Evolutionary conservation across 2,329 filamentous ascomycete genomes (phyloP).

Genomic region (Fusarium nisikadoi): DNA sequence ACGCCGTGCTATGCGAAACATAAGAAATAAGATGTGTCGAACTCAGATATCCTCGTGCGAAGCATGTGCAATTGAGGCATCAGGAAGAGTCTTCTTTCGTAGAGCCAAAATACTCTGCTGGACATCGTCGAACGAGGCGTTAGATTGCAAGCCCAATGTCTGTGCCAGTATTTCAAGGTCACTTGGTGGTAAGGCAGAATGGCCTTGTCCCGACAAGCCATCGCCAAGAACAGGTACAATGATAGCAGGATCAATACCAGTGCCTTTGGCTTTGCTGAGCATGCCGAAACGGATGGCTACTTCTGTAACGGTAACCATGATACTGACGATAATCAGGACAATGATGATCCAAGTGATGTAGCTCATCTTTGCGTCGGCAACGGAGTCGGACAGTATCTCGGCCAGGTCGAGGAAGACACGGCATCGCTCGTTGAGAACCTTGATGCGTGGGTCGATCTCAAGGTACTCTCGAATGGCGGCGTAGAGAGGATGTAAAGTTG

Average conservation of each 20-base stretch:
- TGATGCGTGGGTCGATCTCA: constrained; percentile 94
- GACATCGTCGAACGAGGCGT: constrained; percentile 52
- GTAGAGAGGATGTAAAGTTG: constrained; percentile 93
- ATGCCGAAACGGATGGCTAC: constrained; percentile 88
- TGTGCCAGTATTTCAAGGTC: constrained; percentile 51
- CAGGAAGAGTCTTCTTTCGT: constrained; percentile 30
- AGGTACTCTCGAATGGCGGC: constrained; percentile 95
- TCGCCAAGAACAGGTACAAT: constrained; percentile 32
- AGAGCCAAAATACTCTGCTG: constrained; percentile 48
- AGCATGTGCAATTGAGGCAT: constrained; percentile 15
- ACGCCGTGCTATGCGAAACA: constrained; percentile 42
- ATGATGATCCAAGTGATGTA: constrained; percentile 98
- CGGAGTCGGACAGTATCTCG: constrained; percentile 91
- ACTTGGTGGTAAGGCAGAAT: constrained; percentile 35
- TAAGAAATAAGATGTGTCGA: neutral
- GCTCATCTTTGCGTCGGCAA: constrained; percentile 95
- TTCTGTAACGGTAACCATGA: constrained; percentile 90
- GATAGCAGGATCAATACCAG: constrained; percentile 10
- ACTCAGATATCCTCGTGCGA: constrained; percentile 32
- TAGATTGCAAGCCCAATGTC: constrained; percentile 48
- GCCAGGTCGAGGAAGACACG: constrained; percentile 96
- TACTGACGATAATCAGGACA: constrained; percentile 88
- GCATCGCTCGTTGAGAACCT: constrained; percentile 96
- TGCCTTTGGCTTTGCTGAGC: constrained; percentile 53
- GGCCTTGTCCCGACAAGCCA: constrained; percentile 13